A percentile compares a stretch with the other conserved stretches of the same genome.
phyloP scores from a whole-genome alignment of 2,329 filamentous ascomycete species.

The Coniochaeta hoffmannii region DNA sequence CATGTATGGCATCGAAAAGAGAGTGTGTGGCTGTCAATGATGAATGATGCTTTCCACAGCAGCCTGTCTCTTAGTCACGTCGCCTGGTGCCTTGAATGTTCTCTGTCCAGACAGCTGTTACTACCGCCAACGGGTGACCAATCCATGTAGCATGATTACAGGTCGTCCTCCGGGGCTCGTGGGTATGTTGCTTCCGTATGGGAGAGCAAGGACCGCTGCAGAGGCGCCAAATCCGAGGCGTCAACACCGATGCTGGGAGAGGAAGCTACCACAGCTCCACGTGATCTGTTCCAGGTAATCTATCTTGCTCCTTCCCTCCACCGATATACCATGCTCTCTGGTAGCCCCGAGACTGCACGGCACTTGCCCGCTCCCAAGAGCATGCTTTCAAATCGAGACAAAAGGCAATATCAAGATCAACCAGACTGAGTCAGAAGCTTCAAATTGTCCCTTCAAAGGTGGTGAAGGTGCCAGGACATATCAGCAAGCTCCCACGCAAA shows the following conservation, averaged over 20 bases:
- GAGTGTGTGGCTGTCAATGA: conserved; percentile 35
- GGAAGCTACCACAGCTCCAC: not conserved
- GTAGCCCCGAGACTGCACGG: too few relatives aligned
- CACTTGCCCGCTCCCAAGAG: not conserved
- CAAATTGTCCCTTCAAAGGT: conserved; percentile 57
- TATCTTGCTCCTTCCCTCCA: too few relatives aligned
- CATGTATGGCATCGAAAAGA: conserved; percentile 51
- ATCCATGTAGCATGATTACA: too few relatives aligned
- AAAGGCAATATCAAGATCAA: not conserved
- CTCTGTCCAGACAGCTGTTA: too few relatives aligned
- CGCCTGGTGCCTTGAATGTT: too few relatives aligned
- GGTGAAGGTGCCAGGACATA: conserved; percentile 59
- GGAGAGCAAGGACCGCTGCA: not conserved
- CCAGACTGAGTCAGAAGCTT: conserved; percentile 53
- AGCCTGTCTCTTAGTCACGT: not conserved
- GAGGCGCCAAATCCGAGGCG: not conserved
- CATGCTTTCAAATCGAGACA: not conserved
- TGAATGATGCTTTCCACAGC: not conserved
- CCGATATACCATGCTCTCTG: too few relatives aligned
- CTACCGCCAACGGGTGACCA: too few relatives aligned
- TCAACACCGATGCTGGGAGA: not conserved
- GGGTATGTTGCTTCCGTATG: too few relatives aligned
- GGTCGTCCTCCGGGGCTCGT: too few relatives aligned
- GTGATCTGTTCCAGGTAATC: not conserved
- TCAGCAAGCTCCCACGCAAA: conserved; percentile 52